phyloP scores from a whole-genome alignment of 345 rosid species.

The Durio zibethinus region DNA sequence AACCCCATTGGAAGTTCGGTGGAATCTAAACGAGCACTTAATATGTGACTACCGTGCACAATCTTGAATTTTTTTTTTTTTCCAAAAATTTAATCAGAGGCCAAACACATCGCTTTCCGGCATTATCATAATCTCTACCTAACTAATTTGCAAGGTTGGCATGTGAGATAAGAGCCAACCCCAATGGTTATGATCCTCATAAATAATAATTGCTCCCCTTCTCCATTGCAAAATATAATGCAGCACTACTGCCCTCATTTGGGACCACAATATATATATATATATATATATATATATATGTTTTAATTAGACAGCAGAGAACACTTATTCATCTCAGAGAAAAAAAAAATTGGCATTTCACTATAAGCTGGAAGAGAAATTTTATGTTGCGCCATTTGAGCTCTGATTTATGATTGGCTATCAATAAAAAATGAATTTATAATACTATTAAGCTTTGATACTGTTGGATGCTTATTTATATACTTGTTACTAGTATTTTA shows the following conservation, averaged over 20 bases:
- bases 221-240: background rate
- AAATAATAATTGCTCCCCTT: constrained; percentile 14
- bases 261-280: constrained; percentile 20
- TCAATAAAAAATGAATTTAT: background rate
- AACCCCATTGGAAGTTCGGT: too few species aligned
- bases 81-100: background rate
- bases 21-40: too few species aligned
- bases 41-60: background rate
- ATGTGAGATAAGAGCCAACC: constrained; percentile 26
- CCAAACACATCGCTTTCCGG: constrained; percentile 20
- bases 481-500: too few species aligned
- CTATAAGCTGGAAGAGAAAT: background rate
- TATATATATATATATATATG: too few species aligned
- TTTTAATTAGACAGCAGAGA: background rate
- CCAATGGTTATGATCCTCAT: constrained; percentile 33
- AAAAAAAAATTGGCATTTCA: background rate
- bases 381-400: background rate
- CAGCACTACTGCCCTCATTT: too few species aligned
- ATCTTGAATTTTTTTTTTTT: background rate
- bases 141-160: constrained; percentile 31
- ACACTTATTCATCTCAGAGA: background rate
- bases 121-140: constrained; percentile 27
- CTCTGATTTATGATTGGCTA: background rate
- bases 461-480: too few species aligned
- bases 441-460: too few species aligned